Base-by-base conservation (phyloP, 371 early-diverging fungal genomes). In the Mucor sp. region DNA sequence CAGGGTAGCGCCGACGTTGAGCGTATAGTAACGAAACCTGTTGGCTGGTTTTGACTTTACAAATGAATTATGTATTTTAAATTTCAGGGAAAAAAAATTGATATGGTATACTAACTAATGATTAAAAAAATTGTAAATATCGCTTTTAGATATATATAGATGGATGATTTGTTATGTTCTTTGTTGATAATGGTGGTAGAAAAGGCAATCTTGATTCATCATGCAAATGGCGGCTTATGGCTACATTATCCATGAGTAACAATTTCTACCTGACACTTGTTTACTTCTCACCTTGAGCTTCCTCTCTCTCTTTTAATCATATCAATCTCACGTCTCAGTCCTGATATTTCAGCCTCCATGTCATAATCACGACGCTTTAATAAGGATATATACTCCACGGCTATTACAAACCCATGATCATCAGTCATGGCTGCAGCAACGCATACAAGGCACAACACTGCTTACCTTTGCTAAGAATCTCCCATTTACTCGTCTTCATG, bases 401-500 rank as follows among this genome's bases (percentile, higher is more conserved):
- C 87, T 85, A 66, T 25, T 7, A 62, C 15, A 37, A 50, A n/a
- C 12, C 14, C 35, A 39, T 60, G 6, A 12, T 43, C 15, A 32
- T 44, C 7, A 32, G 6, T 30, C 33, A 27, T 15, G 33, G n/a
- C 50, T 28, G 37, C 33, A 32, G 11, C 32, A 14, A 17, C n/a
- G 15, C 6, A 17, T 7, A 2, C 14, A 7, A 33, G 8, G 33
- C 33, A 37, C 37, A 37, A 12, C 14, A 14, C 37, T 35, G 33
- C n/a, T 56, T 83, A 85, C 88, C 91, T 89, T 93, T 93, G 66
- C 87, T 90, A 27, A 95, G 71, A 30, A 93, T 89, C 70, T 95
- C 95, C 93, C 94, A 93, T 76, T 95, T 95, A 81, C 91, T 91
- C 32, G 91, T 87, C 69, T 92, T 91, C 55, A 90, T 77, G 64